These are phyloP conservation scores for Ascosphaera apis DNA, from an alignment of 2,329 filamentous ascomycete genomes.

Conservation along the genomic window DNA sequence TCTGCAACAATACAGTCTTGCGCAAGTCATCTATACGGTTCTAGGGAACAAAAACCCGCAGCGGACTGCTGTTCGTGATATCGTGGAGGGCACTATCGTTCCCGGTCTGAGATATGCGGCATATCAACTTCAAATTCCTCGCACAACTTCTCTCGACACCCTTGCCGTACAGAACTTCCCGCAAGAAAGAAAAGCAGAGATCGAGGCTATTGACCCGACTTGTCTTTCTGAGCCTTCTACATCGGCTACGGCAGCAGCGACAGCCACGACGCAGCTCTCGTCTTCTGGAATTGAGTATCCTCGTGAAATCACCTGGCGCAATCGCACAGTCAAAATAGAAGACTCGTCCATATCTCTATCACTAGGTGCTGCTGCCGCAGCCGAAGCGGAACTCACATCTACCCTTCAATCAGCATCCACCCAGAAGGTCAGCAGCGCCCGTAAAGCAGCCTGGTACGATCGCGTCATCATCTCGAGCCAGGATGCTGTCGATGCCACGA, in stretches of 20 bases:
- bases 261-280: constrained; percentile 15
- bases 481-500: constrained; percentile 81
- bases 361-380: constrained; percentile 42
- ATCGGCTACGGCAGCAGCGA: constrained; percentile 22
- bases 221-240: constrained; percentile 38
- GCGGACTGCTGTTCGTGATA: constrained; percentile 63
- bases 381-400: constrained; percentile 27
- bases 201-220: constrained; percentile 47
- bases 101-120: constrained; percentile 86
- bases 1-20: constrained; percentile 49
- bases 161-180: constrained; percentile 66
- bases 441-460: constrained; percentile 72
- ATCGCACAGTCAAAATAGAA: constrained; percentile 65
- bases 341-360: constrained; percentile 80
- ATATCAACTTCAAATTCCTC: constrained; percentile 71
- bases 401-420: constrained; percentile 22
- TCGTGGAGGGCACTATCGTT: constrained; percentile 68
- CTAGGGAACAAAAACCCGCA: constrained; percentile 38
- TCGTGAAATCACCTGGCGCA: constrained; percentile 64
- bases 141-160: constrained; percentile 57
- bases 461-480: constrained; percentile 75
- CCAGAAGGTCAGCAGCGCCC: constrained; percentile 23
- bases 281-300: constrained; percentile 26
- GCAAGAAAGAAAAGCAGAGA: constrained; percentile 35
- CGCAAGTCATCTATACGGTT: constrained; percentile 62